Evolutionary conservation across 106 monocot genomes (phyloP).

Genomic region (Alisma plantagoaquatica): DNA sequence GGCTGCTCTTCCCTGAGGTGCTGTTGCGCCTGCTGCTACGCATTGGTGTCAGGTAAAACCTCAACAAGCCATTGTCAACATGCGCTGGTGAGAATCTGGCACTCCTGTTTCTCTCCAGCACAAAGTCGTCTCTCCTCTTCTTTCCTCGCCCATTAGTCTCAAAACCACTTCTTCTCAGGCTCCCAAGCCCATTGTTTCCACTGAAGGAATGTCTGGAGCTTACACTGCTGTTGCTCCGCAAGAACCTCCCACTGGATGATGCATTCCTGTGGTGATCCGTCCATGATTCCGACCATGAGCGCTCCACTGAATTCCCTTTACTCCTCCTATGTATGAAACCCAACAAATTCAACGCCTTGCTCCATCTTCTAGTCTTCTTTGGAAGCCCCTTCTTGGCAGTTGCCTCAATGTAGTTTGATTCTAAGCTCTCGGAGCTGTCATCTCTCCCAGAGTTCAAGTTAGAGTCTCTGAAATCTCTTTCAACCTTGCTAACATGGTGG

Average conservation of each 20-base stretch:
- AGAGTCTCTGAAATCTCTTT: conserved; percentile 31
- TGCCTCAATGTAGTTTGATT: conserved; percentile 29
- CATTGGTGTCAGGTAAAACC: conserved; percentile 84
- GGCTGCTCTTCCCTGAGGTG: conserved; percentile 17
- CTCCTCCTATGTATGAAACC: conserved; percentile 55
- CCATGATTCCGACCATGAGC: conserved; percentile 46
- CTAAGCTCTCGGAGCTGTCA: conserved; percentile 53
- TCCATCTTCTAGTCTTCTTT: conserved; percentile 71
- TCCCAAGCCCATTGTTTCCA: conserved; percentile 29
- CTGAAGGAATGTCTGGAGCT: conserved; percentile 50
- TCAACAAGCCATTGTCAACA: conserved; percentile 55
- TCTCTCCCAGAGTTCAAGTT: conserved; percentile 36
- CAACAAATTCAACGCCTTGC: conserved; percentile 72
- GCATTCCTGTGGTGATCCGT: conserved; percentile 27
- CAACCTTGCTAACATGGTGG: conserved; percentile 21
- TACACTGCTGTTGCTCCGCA: conserved; percentile 54
- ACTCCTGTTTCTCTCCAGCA: conserved; percentile 66
- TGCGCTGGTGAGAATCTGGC: conserved; percentile 55
- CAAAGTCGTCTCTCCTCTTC: conserved; percentile 39
- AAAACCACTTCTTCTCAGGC: conserved; percentile 26
- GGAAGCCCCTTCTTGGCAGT: neutral
- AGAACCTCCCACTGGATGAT: conserved; percentile 19
- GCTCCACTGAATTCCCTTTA: conserved; percentile 23
- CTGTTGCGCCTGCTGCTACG: conserved; percentile 38
- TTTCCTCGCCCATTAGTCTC: conserved; percentile 31